phyloP scores from a whole-genome alignment of 441 rosid genomes.

The Biscutella auriculata region DNA sequence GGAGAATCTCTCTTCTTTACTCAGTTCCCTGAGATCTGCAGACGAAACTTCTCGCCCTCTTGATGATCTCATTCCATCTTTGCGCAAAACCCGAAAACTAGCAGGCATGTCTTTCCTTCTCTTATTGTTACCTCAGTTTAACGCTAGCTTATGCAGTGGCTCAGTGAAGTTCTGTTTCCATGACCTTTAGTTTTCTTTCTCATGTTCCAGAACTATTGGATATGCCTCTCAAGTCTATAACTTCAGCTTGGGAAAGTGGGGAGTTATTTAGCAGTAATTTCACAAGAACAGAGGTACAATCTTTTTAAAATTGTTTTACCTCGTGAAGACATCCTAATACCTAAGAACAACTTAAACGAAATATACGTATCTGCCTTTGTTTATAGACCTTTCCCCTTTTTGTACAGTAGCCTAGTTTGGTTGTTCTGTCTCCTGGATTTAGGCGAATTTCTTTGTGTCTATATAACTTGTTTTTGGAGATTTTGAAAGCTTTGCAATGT shows the following conservation, averaged over 20 bases:
- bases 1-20: conserved; percentile 58
- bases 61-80: conserved; percentile 63
- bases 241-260: conserved; percentile 75
- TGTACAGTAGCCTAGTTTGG: too few species aligned
- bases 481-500: conserved; percentile 1
- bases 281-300: conserved; percentile 62
- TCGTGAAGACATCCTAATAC: background rate
- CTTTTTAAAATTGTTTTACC: background rate
- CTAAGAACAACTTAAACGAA: background rate
- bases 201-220: conserved; percentile 57
- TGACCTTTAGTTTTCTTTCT: background rate
- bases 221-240: conserved; percentile 84
- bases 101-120: conserved; percentile 45
- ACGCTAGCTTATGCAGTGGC: background rate
- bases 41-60: conserved; percentile 32
- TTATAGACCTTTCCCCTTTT: too few species aligned
- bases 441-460: background rate
- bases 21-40: conserved; percentile 43
- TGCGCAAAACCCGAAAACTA: conserved; percentile 66
- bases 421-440: background rate
- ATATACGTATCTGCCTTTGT: background rate
- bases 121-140: background rate
- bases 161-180: background rate
- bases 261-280: conserved; percentile 60
- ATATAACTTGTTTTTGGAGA: background rate